phyloP scores from a whole-genome alignment of 306 rosid genomes.

The Prunus dulcis region DNA sequence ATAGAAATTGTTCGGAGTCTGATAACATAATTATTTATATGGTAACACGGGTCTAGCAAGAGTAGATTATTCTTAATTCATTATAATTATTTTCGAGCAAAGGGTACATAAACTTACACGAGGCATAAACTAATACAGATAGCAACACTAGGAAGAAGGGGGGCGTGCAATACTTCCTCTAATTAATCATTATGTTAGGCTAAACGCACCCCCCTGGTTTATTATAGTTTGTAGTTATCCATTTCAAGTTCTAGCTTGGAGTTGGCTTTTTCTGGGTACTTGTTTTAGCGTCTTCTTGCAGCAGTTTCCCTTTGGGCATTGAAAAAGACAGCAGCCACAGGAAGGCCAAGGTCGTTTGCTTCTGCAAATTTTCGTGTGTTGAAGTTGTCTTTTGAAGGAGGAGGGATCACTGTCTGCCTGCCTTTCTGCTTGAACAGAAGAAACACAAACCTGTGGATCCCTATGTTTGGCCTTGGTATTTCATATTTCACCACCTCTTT shows the following conservation, averaged over 20 bases:
- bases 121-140: too few species aligned
- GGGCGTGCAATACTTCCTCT: too few species aligned
- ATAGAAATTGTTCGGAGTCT: too few species aligned
- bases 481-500: constrained; percentile 68
- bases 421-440: constrained; percentile 69
- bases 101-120: too few species aligned
- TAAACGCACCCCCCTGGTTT: too few species aligned
- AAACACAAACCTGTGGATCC: constrained; percentile 89
- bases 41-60: too few species aligned
- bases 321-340: constrained; percentile 90
- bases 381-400: constrained; percentile 59
- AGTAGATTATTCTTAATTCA: too few species aligned
- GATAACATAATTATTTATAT: too few species aligned
- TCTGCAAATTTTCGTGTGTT: constrained; percentile 51
- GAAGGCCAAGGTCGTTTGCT: constrained; percentile 62
- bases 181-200: too few species aligned
- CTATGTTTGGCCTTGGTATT: constrained; percentile 75
- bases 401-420: constrained; percentile 46
- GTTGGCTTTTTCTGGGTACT: background rate
- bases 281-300: constrained; percentile 51
- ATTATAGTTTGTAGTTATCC: too few species aligned
- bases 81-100: too few species aligned
- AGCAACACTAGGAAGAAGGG: too few species aligned
- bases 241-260: background rate
- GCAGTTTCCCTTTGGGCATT: constrained; percentile 93